Percentiles rank a stretch among this genome's conserved stretches.
Conservation (phyloP, 345 rosid genomes). For the Lepidium aucheri region DNA sequence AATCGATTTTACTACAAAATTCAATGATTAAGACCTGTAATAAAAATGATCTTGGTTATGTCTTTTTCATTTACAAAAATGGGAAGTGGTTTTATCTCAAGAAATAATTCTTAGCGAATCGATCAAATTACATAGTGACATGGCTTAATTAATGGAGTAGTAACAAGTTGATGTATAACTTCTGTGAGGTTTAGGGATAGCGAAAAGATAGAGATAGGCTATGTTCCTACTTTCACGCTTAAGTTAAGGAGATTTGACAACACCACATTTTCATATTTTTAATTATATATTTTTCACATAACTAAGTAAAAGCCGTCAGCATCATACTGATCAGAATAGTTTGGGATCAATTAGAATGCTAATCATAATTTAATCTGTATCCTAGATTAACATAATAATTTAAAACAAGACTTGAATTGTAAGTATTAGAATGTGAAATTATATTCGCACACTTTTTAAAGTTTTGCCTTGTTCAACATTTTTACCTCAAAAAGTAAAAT, state of each 20-base stretch:
- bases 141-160: slow-evolving; percentile 10
- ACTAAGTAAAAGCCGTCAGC: neutral
- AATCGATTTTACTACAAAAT: neutral
- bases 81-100: neutral
- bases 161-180: slow-evolving; percentile 10
- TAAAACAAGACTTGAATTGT: too few species aligned
- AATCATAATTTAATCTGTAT: neutral
- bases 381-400: too few species aligned
- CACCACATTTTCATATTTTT: slow-evolving; percentile 7
- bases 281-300: neutral
- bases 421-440: too few species aligned
- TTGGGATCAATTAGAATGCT: neutral
- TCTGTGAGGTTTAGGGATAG: slow-evolving; percentile 21
- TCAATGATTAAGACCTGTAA: neutral
- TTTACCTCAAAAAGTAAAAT: too few species aligned
- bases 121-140: slow-evolving; percentile 1
- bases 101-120: neutral
- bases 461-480: too few species aligned
- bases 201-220: slow-evolving; percentile 9
- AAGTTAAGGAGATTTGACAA: slow-evolving; percentile 26
- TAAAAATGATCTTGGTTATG: neutral
- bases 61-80: neutral
- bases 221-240: slow-evolving; percentile 26
- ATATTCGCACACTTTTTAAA: too few species aligned
- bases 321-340: neutral